Evolutionary conservation across 257 asterid genomes (phyloP).

Genomic region (Ehretia macrophylla): DNA sequence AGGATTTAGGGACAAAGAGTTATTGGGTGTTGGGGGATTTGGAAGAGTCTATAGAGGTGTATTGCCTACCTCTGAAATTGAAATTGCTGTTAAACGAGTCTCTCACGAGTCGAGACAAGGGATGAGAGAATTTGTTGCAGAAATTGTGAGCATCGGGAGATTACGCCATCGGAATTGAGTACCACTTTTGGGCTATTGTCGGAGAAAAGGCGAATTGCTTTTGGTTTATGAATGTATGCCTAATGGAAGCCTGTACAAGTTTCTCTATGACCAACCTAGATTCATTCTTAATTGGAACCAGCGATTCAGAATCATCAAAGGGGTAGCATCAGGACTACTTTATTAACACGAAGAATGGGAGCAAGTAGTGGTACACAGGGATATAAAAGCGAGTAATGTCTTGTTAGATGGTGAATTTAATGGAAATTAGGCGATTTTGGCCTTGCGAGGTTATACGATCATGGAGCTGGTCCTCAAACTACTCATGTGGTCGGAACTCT

Average conservation of each 20-base stretch:
- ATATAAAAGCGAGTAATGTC: slow-evolving; percentile 9
- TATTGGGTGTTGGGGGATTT: slow-evolving; percentile 18
- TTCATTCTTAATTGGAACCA: slow-evolving; percentile 14
- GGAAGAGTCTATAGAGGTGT: slow-evolving; percentile 19
- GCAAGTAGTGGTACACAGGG: not conserved
- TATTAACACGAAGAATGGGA: not conserved
- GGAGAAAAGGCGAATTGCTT: slow-evolving; percentile 18
- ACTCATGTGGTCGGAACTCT: slow-evolving; percentile 68
- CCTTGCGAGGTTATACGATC: slow-evolving; percentile 20
- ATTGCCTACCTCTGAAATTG: not conserved
- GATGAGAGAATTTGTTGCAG: slow-evolving; percentile 18
- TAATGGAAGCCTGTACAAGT: slow-evolving; percentile 24
- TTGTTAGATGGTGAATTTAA: slow-evolving; percentile 19
- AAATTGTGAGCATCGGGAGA: slow-evolving; percentile 18
- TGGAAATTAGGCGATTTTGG: slow-evolving; percentile 24
- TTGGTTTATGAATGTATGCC: slow-evolving; percentile 24
- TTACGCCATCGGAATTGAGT: slow-evolving; percentile 22
- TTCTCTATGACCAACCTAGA: not conserved
- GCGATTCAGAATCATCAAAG: not conserved
- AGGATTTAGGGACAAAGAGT: slow-evolving; percentile 12
- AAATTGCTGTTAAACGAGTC: slow-evolving; percentile 19
- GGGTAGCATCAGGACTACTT: not conserved
- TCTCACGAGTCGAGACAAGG: slow-evolving; percentile 25
- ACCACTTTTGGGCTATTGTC: slow-evolving; percentile 20
- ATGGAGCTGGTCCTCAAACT: slow-evolving; percentile 15